Conservation (phyloP, 1,284 basidiomycete genomes). For the Irpex sp. region DNA sequence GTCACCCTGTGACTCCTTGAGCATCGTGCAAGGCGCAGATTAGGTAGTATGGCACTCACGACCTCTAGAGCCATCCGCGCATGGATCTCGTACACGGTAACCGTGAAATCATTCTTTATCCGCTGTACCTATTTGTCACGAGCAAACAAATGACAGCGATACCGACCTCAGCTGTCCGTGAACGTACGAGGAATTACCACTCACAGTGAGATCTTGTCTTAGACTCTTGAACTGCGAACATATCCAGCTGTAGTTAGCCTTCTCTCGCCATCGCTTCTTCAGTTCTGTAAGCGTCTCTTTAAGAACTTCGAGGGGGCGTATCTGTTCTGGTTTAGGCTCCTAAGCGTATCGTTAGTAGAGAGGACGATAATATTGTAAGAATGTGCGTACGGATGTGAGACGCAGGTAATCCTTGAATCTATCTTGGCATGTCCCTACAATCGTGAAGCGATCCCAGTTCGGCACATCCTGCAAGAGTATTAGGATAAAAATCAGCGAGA, state of each 20-base stretch:
- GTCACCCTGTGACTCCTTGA: slow-evolving; percentile 61
- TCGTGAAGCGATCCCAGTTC: slow-evolving; percentile 95
- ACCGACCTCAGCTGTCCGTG: slow-evolving; percentile 5
- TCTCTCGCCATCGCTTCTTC: slow-evolving; percentile 86
- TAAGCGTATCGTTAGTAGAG: slow-evolving; percentile 29
- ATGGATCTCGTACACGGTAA: slow-evolving; percentile 97
- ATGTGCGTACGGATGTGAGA: slow-evolving; percentile 76
- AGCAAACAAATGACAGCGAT: slow-evolving; percentile 7
- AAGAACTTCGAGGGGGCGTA: slow-evolving; percentile 85
- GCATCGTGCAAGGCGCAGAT: not conserved
- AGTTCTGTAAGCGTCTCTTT: slow-evolving; percentile 85
- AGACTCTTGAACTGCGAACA: slow-evolving; percentile 98
- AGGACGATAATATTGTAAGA: not conserved
- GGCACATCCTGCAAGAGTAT: slow-evolving; percentile 74
- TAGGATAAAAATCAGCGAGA: slow-evolving; percentile 9
- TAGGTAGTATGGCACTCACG: slow-evolving; percentile 42
- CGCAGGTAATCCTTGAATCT: slow-evolving; percentile 97
- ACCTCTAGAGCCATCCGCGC: slow-evolving; percentile 95
- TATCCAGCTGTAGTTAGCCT: slow-evolving; percentile 88
- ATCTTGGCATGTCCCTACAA: slow-evolving; percentile 87
- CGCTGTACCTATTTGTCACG: slow-evolving; percentile 79
- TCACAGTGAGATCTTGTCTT: slow-evolving; percentile 94
- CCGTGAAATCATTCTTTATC: slow-evolving; percentile 98
- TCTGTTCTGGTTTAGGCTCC: slow-evolving; percentile 94
- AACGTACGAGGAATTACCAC: slow-evolving; percentile 28